A percentile compares a stretch with the other conserved stretches of the same genome.
Evolutionary conservation across 192 early-diverging fungal species (phyloP).

Genomic region (Funneliformis mosseae): DNA sequence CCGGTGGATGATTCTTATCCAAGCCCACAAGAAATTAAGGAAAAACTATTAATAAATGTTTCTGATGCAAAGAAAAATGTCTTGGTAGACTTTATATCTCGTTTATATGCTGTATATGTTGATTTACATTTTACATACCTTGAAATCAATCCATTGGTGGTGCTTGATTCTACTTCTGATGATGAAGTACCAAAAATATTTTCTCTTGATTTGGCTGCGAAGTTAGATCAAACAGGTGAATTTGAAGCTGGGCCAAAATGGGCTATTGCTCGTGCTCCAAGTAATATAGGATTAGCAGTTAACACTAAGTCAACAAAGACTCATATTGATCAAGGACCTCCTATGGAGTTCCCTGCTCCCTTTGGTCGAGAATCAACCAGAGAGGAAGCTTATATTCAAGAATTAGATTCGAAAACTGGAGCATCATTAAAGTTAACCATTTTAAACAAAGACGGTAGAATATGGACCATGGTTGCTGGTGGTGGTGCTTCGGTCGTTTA

Average conservation of each 20-base stretch:
- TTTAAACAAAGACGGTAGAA: conserved; percentile 91
- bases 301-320: conserved; percentile 33
- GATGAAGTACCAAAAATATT: conserved; percentile 69
- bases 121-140: conserved; percentile 99
- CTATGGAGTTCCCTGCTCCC: conserved; percentile 96
- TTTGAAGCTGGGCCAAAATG: conserved; percentile 96
- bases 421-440: conserved; percentile 98
- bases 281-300: conserved; percentile 50
- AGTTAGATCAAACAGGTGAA: conserved; percentile 98
- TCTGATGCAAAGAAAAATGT: conserved; percentile 68
- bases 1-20: conserved; percentile 81
- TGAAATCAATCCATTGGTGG: conserved; percentile 99
- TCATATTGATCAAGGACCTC: conserved; percentile 72
- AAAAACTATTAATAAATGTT: conserved; percentile 70
- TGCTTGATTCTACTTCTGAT: conserved; percentile 65
- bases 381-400: conserved; percentile 98
- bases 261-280: conserved; percentile 79
- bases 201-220: conserved; percentile 96
- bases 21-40: conserved; percentile 62
- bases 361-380: conserved; percentile 95
- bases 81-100: conserved; percentile 88
- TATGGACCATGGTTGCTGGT: conserved; percentile 99
- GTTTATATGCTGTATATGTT: conserved; percentile 93
- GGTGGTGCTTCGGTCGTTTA: conserved; percentile 98
- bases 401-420: conserved; percentile 97